phyloP scores from a whole-genome alignment of 106 monocot species.

The Platanthera guangdongensis region DNA sequence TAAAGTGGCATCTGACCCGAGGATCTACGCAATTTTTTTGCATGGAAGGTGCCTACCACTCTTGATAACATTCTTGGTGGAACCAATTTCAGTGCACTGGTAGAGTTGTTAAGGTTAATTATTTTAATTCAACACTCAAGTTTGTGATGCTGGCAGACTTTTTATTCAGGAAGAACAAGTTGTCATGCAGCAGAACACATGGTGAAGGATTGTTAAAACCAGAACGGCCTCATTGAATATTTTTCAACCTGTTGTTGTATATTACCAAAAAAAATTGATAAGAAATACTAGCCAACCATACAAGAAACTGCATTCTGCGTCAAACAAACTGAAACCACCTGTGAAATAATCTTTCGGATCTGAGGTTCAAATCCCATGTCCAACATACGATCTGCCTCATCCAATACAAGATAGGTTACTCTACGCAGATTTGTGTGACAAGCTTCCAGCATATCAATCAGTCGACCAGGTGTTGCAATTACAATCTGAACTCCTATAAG shows the following conservation, averaged over 20 bases:
- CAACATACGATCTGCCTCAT: slow-evolving; percentile 98
- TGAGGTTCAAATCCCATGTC: slow-evolving; percentile 99
- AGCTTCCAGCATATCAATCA: slow-evolving; percentile 97
- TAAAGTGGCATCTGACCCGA: not conserved
- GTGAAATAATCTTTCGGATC: slow-evolving; percentile 83
- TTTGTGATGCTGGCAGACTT: not conserved
- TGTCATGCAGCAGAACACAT: slow-evolving; percentile 4
- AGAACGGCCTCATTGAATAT: not conserved
- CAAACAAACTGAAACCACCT: slow-evolving; percentile 26
- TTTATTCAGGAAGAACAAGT: not conserved
- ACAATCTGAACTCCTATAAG: slow-evolving; percentile 91
- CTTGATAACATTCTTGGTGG: not conserved
- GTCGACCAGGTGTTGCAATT: slow-evolving; percentile 90
- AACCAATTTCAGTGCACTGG: not conserved
- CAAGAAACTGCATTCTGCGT: not conserved
- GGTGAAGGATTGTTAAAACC: not conserved
- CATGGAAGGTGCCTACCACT: not conserved
- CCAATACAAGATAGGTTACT: slow-evolving; percentile 90
- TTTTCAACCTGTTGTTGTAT: not conserved
- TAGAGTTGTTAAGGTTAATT: not conserved
- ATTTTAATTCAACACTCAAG: not conserved
- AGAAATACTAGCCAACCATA: not conserved
- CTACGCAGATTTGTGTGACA: slow-evolving; percentile 75
- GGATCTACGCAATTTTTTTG: not conserved
- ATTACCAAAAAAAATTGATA: not conserved